Evolutionary conservation across 495 filamentous ascomycete genomes (phyloP).

Genomic region (Penicillium waksmanii): DNA sequence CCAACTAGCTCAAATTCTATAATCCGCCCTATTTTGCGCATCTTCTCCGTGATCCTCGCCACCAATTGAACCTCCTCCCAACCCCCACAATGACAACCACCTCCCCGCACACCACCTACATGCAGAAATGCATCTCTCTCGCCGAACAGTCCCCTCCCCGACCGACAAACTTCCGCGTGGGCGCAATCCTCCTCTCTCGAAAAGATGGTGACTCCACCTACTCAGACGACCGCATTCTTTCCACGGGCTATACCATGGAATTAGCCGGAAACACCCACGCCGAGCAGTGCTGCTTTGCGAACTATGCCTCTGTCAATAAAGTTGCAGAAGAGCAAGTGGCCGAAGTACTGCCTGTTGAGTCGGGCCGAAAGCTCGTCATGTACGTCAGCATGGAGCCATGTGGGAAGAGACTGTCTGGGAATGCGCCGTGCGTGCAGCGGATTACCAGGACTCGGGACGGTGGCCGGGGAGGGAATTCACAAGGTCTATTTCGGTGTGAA

Average conservation of each 20-base stretch:
- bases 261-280: slow-evolving; percentile 93
- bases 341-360: slow-evolving; percentile 54
- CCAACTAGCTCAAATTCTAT: too few species aligned
- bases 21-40: too few species aligned
- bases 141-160: slow-evolving; percentile 79
- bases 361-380: slow-evolving; percentile 56
- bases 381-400: slow-evolving; percentile 98
- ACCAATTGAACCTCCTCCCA: background rate
- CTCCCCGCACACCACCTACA: slow-evolving; percentile 62
- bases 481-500: slow-evolving; percentile 86
- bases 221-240: slow-evolving; percentile 63
- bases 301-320: slow-evolving; percentile 59
- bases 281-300: slow-evolving; percentile 87
- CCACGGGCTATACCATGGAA: slow-evolving; percentile 90
- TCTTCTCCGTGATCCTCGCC: background rate
- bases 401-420: slow-evolving; percentile 76
- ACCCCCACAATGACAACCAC: slow-evolving; percentile 23
- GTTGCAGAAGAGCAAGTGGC: slow-evolving; percentile 59
- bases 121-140: slow-evolving; percentile 71
- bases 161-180: slow-evolving; percentile 91
- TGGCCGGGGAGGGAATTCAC: slow-evolving; percentile 57
- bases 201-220: slow-evolving; percentile 33
- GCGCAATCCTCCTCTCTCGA: slow-evolving; percentile 74
- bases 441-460: slow-evolving; percentile 61
- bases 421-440: slow-evolving; percentile 79